phyloP scores from a whole-genome alignment of 352 stramenopile genomes.

The Phytophthora lateralis region DNA sequence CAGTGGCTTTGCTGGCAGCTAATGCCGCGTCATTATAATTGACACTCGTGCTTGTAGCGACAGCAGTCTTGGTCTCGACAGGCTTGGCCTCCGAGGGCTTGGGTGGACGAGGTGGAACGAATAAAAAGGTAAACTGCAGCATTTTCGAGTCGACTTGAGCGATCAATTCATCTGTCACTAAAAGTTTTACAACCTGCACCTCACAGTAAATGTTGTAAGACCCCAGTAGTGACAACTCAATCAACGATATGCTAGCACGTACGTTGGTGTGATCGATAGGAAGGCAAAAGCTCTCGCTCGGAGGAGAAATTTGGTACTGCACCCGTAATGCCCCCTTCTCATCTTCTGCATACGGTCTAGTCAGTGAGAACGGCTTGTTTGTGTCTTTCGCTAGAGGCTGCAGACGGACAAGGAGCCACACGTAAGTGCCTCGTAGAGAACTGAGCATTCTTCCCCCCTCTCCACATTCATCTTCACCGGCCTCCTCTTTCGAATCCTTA shows the following conservation, averaged over 20 bases:
- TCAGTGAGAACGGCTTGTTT: slow-evolving; percentile 1
- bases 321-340: slow-evolving; percentile 31
- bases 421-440: slow-evolving; percentile 39
- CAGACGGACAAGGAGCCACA: slow-evolving; percentile 56
- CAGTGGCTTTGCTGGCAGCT: slow-evolving; percentile 34
- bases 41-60: neutral
- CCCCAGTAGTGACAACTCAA: neutral
- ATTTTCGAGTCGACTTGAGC: slow-evolving; percentile 40
- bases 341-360: neutral
- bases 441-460: slow-evolving; percentile 17
- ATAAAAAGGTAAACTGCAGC: slow-evolving; percentile 57
- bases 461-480: slow-evolving; percentile 3
- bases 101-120: slow-evolving; percentile 1
- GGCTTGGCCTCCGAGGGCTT: neutral
- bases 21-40: slow-evolving; percentile 23
- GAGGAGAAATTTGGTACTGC: slow-evolving; percentile 59
- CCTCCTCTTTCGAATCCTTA: slow-evolving; percentile 8
- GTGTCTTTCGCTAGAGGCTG: slow-evolving; percentile 29
- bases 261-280: slow-evolving; percentile 64
- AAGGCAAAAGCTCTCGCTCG: slow-evolving; percentile 58
- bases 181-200: slow-evolving; percentile 46
- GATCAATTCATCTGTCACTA: slow-evolving; percentile 64
- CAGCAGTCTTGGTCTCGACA: slow-evolving; percentile 4
- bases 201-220: neutral
- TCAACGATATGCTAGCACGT: slow-evolving; percentile 5